Percentiles rank a stretch among this genome's conserved stretches.
phyloP scores from a whole-genome alignment of 2,329 filamentous ascomycete species.

The Juglanconis sp. region DNA sequence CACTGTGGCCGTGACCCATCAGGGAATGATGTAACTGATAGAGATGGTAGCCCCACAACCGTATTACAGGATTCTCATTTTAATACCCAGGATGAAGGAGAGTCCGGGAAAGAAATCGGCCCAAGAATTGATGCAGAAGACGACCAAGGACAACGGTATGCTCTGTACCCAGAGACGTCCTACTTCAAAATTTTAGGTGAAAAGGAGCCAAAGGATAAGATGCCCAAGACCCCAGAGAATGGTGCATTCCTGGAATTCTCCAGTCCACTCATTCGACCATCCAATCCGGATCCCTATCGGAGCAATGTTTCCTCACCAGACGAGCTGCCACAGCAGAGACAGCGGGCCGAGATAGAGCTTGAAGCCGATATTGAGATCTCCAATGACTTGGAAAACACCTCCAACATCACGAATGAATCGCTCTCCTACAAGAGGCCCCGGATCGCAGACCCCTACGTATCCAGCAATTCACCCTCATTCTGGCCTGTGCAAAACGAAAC shows the following conservation, averaged over 20 bases:
- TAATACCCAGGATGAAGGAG: background rate
- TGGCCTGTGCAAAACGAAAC: background rate
- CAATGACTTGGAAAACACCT: background rate
- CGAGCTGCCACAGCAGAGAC: background rate
- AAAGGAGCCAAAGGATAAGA: background rate
- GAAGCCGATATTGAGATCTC: background rate
- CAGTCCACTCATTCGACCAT: background rate
- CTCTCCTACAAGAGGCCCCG: background rate
- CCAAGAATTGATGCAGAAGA: background rate
- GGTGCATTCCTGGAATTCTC: background rate
- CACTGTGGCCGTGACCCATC: constrained; percentile 1
- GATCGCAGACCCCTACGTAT: background rate
- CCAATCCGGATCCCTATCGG: constrained; percentile 1
- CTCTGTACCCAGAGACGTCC: background rate
- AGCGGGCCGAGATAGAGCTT: background rate
- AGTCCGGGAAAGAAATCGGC: background rate
- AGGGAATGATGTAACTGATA: background rate
- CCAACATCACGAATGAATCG: background rate
- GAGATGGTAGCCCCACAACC: background rate
- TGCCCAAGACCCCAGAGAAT: background rate
- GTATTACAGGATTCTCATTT: background rate
- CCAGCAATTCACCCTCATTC: background rate
- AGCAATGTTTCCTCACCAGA: background rate
- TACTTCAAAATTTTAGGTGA: background rate
- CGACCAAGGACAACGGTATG: background rate